Base-by-base conservation (phyloP, 345 rosid genomes). In the Eucalyptus pumila region DNA sequence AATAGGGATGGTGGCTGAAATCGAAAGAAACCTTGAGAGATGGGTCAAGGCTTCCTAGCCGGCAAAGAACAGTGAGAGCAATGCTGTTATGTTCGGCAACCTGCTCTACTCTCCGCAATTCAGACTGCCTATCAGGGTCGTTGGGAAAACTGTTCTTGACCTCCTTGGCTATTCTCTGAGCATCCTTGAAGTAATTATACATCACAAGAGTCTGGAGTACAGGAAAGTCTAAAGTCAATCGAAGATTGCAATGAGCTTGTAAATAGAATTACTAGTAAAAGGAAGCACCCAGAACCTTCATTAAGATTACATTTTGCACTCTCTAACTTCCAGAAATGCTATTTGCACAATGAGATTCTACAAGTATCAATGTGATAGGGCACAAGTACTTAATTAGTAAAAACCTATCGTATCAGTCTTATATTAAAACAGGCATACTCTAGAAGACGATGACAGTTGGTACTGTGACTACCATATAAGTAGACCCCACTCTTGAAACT, bases 21-120 rank as follows among this genome's bases (percentile, higher is more conserved):
- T 98, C 98, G n/a, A 97, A 95, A 21, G 97, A 93, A 45, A 97
- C 96, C 96, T 95, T 98, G 4, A 98, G 96, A 2, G 99, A 98
- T 6, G 96, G 92, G 91, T 98, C 99, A 4, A 91, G 89, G 17
- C 93, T 88, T 87, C 96, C 97, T 44, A 94, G 87, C 56, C 87
- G 92, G 93, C 94, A 92, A 87, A 97, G 93, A 86, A 97, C 91
- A 86, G 93, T 95, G 34, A 96, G 89, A 17, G 99, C 99, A 37
- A 97, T 90, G 30, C 94, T 94, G 88, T 98, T 98, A 93, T 95
- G 99, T 89, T 96, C 99, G 5, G 99, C 99, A 4, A 97, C 99
- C 94, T 94, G 96, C 92, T 98, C 99, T 90, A 98, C 76, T 87
- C 91, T 93, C 26, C 92, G 90, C 27, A 98, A 91, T 92, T 98